Base-by-base conservation (phyloP, 1,139 yeast genomes). In the Taiozyma sp. region DNA sequence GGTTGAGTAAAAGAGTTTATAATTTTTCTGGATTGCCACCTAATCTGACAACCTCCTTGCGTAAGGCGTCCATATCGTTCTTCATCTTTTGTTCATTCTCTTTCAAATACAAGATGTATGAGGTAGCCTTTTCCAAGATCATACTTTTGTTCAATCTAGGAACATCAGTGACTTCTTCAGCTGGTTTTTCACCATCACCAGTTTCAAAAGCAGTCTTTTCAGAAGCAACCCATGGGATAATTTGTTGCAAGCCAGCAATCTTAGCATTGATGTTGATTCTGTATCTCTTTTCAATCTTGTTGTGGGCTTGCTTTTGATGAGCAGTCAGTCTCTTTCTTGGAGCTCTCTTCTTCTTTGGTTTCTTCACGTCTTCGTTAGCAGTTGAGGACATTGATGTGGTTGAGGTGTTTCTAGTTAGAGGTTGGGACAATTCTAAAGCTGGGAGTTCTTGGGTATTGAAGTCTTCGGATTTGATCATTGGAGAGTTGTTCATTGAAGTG, bases 231-330 rank as follows among this genome's bases (percentile, higher is more conserved):
- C 83, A 79, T 14, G 88, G 88, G 30, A 84, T 83, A 22, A 83
- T 71, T 57, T 78, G 77, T 61, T 81, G 87, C 49, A 83, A 67
- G 24, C 81, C 81, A 11, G 85, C 85, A 53, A 85, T 84, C 65
- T 83, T 84, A 21, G 86, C 81, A 64, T 84, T 85, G 61, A 85
- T 84, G 64, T 83, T 85, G 52, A 83, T 83, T 63, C 91, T 71
- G 66, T 85, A 85, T 56, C 83, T 79, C 63, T 84, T 83, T 62
- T 80, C 89, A 55, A 83, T 83, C 62, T 80, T 79, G 65, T 83
- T 83, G 62, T 85, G 90, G 0, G 88, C 88, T 60, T 81, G 81
- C 58, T 83, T 82, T 67, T 84, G 89, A 54, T 77, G 74, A 7
- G 75, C 72, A 3, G 85, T 80, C 51, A 81, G 66, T 64, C 82